Conservation (phyloP, 1,284 basidiomycete genomes). For the Meira nashicola region DNA sequence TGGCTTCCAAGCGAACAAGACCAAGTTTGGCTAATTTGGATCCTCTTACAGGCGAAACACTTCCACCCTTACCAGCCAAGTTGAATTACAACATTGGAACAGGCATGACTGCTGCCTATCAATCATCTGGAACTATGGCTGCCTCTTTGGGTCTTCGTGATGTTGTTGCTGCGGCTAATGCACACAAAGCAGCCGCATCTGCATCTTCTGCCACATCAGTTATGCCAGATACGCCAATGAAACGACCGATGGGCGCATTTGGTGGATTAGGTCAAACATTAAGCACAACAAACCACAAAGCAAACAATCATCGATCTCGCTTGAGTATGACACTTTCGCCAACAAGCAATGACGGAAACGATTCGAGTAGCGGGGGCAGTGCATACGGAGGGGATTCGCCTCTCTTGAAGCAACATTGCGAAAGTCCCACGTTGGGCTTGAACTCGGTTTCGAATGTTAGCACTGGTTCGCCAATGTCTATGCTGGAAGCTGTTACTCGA, state of each 20-base stretch:
- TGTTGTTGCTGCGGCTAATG: conserved; percentile 45
- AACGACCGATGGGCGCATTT: conserved; percentile 14
- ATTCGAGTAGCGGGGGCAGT: conserved; percentile 10
- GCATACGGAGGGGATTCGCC: conserved; percentile 24
- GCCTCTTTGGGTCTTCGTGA: conserved; percentile 38
- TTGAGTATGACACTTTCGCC: neutral
- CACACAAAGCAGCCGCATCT: conserved; percentile 25
- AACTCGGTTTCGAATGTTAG: conserved; percentile 11
- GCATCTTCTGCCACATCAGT: conserved; percentile 12
- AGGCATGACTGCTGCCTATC: conserved; percentile 1
- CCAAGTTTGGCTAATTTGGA: conserved; percentile 7
- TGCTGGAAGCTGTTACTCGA: too few relatives aligned
- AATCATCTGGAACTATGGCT: neutral
- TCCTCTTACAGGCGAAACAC: conserved; percentile 20
- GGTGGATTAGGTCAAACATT: neutral
- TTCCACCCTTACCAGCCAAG: conserved; percentile 25
- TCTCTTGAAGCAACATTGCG: conserved; percentile 24
- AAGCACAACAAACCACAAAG: neutral
- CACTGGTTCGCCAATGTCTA: neutral
- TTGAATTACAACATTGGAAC: conserved; percentile 1
- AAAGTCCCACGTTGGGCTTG: conserved; percentile 34
- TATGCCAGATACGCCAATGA: conserved; percentile 56
- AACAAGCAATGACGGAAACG: neutral
- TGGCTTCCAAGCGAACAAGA: conserved; percentile 50
- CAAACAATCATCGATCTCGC: conserved; percentile 3